Evolutionary conservation across 768 basidiomycete species (phyloP).

Genomic region (Naganishia friedmannii): DNA sequence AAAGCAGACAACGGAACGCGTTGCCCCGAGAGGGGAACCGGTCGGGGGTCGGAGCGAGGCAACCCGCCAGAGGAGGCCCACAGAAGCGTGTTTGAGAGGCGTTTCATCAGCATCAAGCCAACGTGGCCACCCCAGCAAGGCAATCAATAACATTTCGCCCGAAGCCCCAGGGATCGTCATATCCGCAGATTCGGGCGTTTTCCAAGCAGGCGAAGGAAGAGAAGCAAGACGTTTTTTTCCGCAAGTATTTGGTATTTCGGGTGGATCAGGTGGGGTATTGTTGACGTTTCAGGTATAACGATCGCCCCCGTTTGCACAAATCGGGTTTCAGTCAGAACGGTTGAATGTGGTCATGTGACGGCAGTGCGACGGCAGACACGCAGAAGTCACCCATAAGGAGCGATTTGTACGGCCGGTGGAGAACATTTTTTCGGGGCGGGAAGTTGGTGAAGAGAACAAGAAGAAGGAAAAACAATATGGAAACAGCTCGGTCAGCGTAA

Average conservation of each 20-base stretch:
- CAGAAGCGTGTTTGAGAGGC: not conserved
- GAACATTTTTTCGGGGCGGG: not conserved
- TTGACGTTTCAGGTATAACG: not conserved
- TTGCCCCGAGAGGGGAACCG: conserved; percentile 7
- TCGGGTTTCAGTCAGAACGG: conserved; percentile 2
- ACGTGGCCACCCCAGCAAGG: not conserved
- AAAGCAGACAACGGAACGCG: not conserved
- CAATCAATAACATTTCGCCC: not conserved
- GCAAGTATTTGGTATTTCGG: not conserved
- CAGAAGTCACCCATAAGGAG: not conserved
- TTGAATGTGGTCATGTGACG: not conserved
- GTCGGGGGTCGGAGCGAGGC: not conserved
- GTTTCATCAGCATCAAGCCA: not conserved
- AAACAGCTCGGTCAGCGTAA: not conserved
- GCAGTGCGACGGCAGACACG: not conserved
- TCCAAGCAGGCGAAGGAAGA: not conserved
- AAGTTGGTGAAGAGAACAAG: not conserved
- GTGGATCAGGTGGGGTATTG: not conserved
- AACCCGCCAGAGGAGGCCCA: conserved; percentile 2
- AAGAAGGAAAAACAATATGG: no score
- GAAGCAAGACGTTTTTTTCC: not conserved
- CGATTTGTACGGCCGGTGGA: not conserved
- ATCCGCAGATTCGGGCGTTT: not conserved
- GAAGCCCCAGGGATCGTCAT: not conserved
- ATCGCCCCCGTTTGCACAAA: not conserved